Conservation (phyloP, 2,329 filamentous ascomycete species). For the Penicillium expansum region DNA sequence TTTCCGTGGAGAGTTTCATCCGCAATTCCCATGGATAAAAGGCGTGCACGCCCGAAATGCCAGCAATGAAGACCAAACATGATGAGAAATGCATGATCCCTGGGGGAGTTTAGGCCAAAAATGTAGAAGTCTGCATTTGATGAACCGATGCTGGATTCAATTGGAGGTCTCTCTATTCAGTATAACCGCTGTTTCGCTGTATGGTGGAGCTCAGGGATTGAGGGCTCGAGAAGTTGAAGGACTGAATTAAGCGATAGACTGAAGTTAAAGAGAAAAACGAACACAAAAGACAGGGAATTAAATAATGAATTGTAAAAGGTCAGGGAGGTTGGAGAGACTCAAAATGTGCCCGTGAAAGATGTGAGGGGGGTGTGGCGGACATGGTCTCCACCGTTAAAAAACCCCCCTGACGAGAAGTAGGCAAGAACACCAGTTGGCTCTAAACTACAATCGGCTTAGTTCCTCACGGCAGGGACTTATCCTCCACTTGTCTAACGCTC, state of each 20-base stretch:
- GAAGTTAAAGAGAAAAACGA: neutral
- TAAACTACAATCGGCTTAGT: neutral
- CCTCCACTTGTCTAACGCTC: neutral
- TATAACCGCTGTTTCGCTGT: neutral
- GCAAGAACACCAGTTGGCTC: neutral
- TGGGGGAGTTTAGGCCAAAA: constrained; percentile 8
- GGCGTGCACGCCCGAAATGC: constrained; percentile 38
- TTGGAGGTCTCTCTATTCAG: neutral
- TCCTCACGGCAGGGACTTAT: neutral
- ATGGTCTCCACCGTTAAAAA: neutral
- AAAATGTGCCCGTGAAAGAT: neutral
- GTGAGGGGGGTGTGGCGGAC: constrained; percentile 9
- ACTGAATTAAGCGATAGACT: neutral
- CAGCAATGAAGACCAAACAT: constrained; percentile 33
- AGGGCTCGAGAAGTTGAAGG: neutral
- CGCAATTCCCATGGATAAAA: constrained; percentile 44
- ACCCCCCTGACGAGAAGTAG: constrained; percentile 1
- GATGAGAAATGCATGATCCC: constrained; percentile 39
- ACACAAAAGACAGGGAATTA: neutral
- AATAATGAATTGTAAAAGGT: neutral
- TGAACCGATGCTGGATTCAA: neutral
- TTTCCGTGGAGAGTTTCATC: constrained; percentile 15
- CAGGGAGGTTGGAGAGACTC: neutral
- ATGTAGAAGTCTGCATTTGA: constrained; percentile 8
- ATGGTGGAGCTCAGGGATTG: neutral